Conservation (phyloP, 176 grass and related monocot species). For the Pharus latifolius region DNA sequence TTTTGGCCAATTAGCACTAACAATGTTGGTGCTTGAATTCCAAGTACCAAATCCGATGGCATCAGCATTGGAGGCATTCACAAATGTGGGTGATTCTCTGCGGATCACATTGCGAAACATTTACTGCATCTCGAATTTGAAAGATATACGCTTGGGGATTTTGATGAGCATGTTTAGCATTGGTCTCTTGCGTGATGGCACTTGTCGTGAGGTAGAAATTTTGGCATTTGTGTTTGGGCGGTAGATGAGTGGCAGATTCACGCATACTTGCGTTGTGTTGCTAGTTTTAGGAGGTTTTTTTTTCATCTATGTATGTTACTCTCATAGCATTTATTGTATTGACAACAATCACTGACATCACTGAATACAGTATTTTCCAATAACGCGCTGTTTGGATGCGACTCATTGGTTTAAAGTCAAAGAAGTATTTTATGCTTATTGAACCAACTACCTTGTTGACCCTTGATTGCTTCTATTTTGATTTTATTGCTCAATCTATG, state of each 20-base stretch:
- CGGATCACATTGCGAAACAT: not conserved
- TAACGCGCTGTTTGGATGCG: not conserved
- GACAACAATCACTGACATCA: not conserved
- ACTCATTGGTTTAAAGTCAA: not conserved
- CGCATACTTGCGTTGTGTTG: not conserved
- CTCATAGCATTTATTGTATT: not conserved
- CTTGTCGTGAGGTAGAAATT: not conserved
- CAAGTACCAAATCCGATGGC: too few relatives aligned
- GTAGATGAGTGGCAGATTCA: not conserved
- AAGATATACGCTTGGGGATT: slow-evolving; percentile 16
- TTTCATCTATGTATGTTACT: not conserved
- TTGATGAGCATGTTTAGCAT: not conserved
- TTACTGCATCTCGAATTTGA: slow-evolving; percentile 9
- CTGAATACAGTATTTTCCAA: not conserved
- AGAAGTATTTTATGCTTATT: not conserved
- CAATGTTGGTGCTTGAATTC: too few relatives aligned
- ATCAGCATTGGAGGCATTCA: not conserved
- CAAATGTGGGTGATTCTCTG: not conserved
- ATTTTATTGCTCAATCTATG: not conserved
- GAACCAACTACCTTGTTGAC: not conserved
- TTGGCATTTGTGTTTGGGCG: not conserved
- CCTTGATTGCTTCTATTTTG: not conserved
- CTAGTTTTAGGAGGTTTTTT: not conserved
- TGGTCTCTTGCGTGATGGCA: not conserved
- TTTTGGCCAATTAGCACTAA: too few relatives aligned